Percentiles rank a stretch among this genome's conserved stretches.
phyloP scores from a whole-genome alignment of 345 rosid genomes.

The Eucalyptus erythrocorys region DNA sequence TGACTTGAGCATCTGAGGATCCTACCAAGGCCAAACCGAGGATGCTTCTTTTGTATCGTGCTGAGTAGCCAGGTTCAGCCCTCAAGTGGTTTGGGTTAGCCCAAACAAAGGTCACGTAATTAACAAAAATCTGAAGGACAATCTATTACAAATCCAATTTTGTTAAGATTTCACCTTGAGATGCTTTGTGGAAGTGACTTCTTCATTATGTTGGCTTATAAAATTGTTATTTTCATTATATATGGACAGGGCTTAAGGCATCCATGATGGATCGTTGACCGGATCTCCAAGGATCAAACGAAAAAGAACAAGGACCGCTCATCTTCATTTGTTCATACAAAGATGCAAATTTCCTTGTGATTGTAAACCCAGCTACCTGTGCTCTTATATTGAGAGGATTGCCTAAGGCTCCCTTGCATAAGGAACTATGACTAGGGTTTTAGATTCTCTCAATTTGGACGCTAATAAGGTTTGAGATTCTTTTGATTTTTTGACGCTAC shows the following conservation, averaged over 20 bases:
- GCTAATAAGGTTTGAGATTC: not conserved
- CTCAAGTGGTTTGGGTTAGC: not conserved
- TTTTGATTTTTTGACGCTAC: not conserved
- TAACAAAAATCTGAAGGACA: not conserved
- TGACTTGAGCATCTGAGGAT: not conserved
- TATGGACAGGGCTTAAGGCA: too few relatives aligned
- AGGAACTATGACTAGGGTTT: not conserved
- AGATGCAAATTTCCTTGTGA: too few relatives aligned
- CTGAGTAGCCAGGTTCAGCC: not conserved
- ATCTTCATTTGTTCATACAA: too few relatives aligned
- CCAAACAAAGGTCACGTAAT: not conserved
- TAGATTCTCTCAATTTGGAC: not conserved
- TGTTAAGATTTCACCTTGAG: not conserved
- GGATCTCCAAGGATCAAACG: too few relatives aligned
- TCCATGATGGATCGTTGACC: too few relatives aligned
- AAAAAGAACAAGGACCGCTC: too few relatives aligned
- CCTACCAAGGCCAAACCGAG: not conserved
- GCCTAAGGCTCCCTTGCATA: too few relatives aligned
- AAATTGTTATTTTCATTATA: not conserved
- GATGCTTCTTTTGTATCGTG: not conserved
- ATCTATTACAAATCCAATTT: not conserved
- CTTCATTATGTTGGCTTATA: not conserved
- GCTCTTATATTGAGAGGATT: too few relatives aligned
- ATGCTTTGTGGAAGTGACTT: not conserved
- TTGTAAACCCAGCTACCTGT: too few relatives aligned